Evolutionary conservation across 208 protist genomes (phyloP), one percentile per base, ranked within the genome.

Genomic region (Trypanosoma mega): DNA sequence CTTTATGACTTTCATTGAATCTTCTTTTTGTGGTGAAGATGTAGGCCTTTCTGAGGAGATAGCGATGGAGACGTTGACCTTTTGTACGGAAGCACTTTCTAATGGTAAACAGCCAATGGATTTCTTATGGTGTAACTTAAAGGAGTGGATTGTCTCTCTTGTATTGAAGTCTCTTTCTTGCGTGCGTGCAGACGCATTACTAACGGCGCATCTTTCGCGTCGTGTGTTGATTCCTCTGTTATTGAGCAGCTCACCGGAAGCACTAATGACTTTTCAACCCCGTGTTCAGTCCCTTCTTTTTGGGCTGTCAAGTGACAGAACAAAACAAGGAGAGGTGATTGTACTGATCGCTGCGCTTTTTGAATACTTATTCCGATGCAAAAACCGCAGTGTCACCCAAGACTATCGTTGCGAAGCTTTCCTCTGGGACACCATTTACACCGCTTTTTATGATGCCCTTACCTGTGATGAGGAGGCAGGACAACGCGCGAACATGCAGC

Each of bases 301-400:
- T 3, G 72, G 62, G 1, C 34, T 80, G 0, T 23, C 54, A 12
- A n/a, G 23, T 12, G 53, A 57, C 18, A 55, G 45, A 33, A 51
- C 59, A 26, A 47, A 74, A 18, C 58, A 73, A 29, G 78, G 75
- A n/a, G 89, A 92, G 39, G 72, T 81, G 0, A 72, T 92, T 27
- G 68, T 93, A 26, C 57, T 96, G 3, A 76, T 87, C 24, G 82
- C 90, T 3, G 81, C 86, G 27, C 68, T 93, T 16, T 96, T 96
- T 55, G 90, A 96, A 34, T 92, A 88, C 61, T 49, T 96, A 18
- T 92, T 95, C 56, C 74, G 69, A 26, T 60, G 30, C 31, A 53
- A 45, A 4, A 27, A 76, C 33, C 39, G 59, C 3, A 72, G 66
- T 3, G 56, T 49, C 31, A 47, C 44, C 24, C 29, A 20, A 4